phyloP scores from a whole-genome alignment of 2,329 filamentous ascomycete species.

The Sporothrix phasma region DNA sequence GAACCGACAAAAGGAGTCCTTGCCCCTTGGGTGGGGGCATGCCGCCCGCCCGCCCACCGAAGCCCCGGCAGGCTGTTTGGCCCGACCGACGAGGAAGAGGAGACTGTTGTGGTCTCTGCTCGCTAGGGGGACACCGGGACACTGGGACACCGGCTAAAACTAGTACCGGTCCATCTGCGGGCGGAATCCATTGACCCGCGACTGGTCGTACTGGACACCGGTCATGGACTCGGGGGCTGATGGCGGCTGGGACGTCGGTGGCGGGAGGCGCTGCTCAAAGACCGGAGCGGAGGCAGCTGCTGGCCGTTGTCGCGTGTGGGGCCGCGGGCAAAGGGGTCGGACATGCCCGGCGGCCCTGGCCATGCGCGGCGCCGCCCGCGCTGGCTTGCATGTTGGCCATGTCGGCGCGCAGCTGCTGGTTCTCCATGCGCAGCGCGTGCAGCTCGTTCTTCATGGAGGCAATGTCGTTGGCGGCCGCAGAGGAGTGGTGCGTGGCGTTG shows the following conservation, averaged over 20 bases:
- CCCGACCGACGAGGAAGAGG: background rate
- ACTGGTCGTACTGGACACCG: conserved; percentile 52
- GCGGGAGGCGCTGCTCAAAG: conserved; percentile 35
- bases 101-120: too few relatives aligned
- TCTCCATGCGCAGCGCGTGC: conserved; percentile 37
- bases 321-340: conserved; percentile 24
- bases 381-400: conserved; percentile 22
- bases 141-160: background rate
- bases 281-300: conserved; percentile 48
- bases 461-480: conserved; percentile 33
- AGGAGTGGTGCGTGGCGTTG: conserved; percentile 36
- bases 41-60: background rate
- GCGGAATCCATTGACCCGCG: conserved; percentile 39
- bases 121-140: background rate
- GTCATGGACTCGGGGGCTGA: conserved; percentile 54
- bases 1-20: background rate
- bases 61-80: background rate
- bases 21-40: background rate
- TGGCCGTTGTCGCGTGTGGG: conserved; percentile 27
- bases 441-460: conserved; percentile 42
- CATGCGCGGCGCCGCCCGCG: conserved; percentile 17
- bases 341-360: conserved; percentile 4
- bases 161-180: conserved; percentile 16
- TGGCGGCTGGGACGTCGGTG: conserved; percentile 11
- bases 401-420: conserved; percentile 36